phyloP scores from a whole-genome alignment of 1,284 basidiomycete species.

The Athelia psychrophila region DNA sequence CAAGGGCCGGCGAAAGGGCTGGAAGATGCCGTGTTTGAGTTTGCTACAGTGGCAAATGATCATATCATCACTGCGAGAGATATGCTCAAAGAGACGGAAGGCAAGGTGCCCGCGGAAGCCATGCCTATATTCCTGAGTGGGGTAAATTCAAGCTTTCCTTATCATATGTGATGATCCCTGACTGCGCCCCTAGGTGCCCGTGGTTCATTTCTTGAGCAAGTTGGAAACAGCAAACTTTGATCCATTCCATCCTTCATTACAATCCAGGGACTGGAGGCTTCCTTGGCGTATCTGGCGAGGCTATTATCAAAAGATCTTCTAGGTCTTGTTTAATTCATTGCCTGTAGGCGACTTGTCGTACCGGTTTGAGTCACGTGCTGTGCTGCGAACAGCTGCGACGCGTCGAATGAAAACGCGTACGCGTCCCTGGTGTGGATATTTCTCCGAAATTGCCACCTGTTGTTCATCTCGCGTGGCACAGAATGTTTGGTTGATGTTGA shows the following conservation, averaged over 20 bases:
- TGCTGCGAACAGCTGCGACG: too few species aligned
- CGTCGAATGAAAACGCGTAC: too few species aligned
- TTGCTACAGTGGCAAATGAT: slow-evolving; percentile 90
- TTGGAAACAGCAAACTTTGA: slow-evolving; percentile 83
- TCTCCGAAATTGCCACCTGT: not conserved
- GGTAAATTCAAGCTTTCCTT: slow-evolving; percentile 46
- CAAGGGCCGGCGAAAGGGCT: slow-evolving; percentile 50
- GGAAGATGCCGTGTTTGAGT: slow-evolving; percentile 81
- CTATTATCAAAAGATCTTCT: slow-evolving; percentile 61
- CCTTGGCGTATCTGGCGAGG: slow-evolving; percentile 84
- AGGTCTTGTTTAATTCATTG: slow-evolving; percentile 13
- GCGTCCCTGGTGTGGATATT: too few species aligned
- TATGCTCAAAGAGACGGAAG: slow-evolving; percentile 65
- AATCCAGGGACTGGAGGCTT: slow-evolving; percentile 80
- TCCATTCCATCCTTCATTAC: slow-evolving; percentile 72
- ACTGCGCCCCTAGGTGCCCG: slow-evolving; percentile 61
- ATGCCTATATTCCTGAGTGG: slow-evolving; percentile 80
- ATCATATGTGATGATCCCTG: slow-evolving; percentile 8
- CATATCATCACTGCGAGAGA: slow-evolving; percentile 83
- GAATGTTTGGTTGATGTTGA: too few species aligned
- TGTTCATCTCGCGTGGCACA: too few species aligned
- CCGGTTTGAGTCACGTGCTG: too few species aligned
- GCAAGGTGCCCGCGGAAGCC: slow-evolving; percentile 59
- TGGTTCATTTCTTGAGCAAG: slow-evolving; percentile 68
- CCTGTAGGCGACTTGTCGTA: too few species aligned